Conservation (phyloP, 148 eudicot species). For the Nyssa sinensis region DNA sequence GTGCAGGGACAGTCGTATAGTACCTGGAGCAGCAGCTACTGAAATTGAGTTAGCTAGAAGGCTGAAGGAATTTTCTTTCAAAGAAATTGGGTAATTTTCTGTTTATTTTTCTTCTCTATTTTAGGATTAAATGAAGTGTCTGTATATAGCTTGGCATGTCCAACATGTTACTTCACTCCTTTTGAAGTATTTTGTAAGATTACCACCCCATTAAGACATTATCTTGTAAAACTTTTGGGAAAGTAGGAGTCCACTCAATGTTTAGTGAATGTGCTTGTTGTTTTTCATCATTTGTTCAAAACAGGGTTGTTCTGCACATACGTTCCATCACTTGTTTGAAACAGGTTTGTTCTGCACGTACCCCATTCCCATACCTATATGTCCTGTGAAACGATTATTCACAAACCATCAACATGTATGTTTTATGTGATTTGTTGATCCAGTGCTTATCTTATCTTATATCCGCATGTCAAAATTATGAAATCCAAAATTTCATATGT, state of each 20-base stretch:
- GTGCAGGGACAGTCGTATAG: slow-evolving; percentile 92
- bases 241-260: background rate
- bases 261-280: background rate
- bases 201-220: background rate
- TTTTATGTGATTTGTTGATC: background rate
- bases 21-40: slow-evolving; percentile 97
- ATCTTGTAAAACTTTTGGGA: background rate
- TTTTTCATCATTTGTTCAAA: background rate
- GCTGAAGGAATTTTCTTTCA: slow-evolving; percentile 84
- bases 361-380: background rate
- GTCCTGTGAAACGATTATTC: background rate
- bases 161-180: background rate
- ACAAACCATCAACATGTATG: background rate
- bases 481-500: background rate
- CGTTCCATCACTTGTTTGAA: background rate
- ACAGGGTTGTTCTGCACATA: too few relatives aligned
- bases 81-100: slow-evolving; percentile 10
- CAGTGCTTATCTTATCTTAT: background rate
- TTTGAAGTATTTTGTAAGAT: background rate
- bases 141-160: background rate
- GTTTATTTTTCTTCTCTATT: background rate
- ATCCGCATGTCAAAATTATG: background rate
- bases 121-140: background rate
- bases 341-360: too few relatives aligned
- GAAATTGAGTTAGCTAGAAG: slow-evolving; percentile 90